Percentiles rank a stretch among this genome's conserved stretches.
Evolutionary conservation across 164 flowering plant genomes (phyloP).

Genomic region (Pachysandra terminalis): DNA sequence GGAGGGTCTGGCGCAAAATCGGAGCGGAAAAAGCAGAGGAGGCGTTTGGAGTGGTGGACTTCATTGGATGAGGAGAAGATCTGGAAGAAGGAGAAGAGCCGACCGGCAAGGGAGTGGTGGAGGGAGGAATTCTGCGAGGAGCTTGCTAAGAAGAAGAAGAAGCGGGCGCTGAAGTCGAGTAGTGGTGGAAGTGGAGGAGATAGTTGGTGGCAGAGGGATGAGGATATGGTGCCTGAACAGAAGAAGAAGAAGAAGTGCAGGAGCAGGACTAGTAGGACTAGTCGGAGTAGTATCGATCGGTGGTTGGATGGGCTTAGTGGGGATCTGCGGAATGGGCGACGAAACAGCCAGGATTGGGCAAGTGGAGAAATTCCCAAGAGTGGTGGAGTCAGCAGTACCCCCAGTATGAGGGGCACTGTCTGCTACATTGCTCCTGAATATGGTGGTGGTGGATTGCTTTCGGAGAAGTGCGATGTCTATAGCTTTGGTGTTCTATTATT

Average conservation of each 20-base stretch:
- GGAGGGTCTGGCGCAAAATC: constrained; percentile 16
- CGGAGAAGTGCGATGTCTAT: constrained; percentile 88
- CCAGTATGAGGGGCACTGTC: constrained; percentile 97
- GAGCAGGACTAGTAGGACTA: constrained; percentile 42
- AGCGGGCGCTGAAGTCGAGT: constrained; percentile 25
- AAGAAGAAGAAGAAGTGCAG: constrained; percentile 48
- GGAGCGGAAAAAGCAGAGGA: constrained; percentile 42
- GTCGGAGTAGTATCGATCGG: constrained; percentile 75
- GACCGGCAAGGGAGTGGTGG: constrained; percentile 92
- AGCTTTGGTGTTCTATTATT: constrained; percentile 86
- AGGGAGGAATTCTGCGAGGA: constrained; percentile 90
- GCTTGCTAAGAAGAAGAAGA: constrained; percentile 55
- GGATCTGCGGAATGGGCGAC: constrained; percentile 44
- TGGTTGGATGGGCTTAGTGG: constrained; percentile 84
- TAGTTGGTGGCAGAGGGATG: constrained; percentile 71
- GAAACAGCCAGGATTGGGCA: constrained; percentile 59
- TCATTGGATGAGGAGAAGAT: constrained; percentile 56
- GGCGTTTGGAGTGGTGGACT: constrained; percentile 81
- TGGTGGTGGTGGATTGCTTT: constrained; percentile 70
- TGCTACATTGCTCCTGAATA: constrained; percentile 95
- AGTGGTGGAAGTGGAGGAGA: constrained; percentile 32
- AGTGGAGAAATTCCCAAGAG: constrained; percentile 80
- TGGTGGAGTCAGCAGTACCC: constrained; percentile 87
- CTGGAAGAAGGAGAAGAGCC: constrained; percentile 47
- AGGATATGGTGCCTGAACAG: constrained; percentile 23